A percentile compares a stretch with the other conserved stretches of the same genome.
Conservation (phyloP, 2,329 filamentous ascomycete genomes). For the Alternaria postmessia region DNA sequence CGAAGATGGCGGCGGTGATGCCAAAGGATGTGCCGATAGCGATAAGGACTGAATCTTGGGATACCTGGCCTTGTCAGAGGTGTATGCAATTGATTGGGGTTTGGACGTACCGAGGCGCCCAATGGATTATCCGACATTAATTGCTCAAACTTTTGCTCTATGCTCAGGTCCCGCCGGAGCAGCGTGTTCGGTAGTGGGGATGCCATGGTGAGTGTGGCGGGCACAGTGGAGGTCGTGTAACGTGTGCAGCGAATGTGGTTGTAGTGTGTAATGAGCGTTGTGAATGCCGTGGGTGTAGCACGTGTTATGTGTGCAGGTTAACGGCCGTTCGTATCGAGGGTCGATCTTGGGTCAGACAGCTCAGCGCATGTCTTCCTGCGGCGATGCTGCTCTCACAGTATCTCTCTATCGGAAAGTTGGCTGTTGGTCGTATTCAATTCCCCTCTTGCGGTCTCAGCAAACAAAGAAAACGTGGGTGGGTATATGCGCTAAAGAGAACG, state of each 20-base stretch:
- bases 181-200: conserved; percentile 21
- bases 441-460: neutral
- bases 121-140: conserved; percentile 44
- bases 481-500: conserved; percentile 1
- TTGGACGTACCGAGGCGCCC: conserved; percentile 29
- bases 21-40: conserved; percentile 82
- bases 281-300: neutral
- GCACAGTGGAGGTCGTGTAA: conserved; percentile 13
- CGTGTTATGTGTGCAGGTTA: neutral
- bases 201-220: conserved; percentile 31
- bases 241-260: conserved; percentile 1
- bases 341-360: neutral
- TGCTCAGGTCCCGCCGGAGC: conserved; percentile 40
- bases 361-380: conserved; percentile 3
- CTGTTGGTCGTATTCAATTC: neutral
- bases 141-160: conserved; percentile 41
- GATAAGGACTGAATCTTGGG: conserved; percentile 73
- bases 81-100: neutral
- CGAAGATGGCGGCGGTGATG: conserved; percentile 74
- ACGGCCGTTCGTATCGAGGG: neutral
- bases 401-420: neutral
- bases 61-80: conserved; percentile 55
- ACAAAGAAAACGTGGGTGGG: neutral
- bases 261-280: conserved; percentile 2
- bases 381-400: neutral